These are phyloP conservation scores for Blastobotrys indianensis DNA, from an alignment of 1,139 yeast species.

Conservation along the genomic window DNA sequence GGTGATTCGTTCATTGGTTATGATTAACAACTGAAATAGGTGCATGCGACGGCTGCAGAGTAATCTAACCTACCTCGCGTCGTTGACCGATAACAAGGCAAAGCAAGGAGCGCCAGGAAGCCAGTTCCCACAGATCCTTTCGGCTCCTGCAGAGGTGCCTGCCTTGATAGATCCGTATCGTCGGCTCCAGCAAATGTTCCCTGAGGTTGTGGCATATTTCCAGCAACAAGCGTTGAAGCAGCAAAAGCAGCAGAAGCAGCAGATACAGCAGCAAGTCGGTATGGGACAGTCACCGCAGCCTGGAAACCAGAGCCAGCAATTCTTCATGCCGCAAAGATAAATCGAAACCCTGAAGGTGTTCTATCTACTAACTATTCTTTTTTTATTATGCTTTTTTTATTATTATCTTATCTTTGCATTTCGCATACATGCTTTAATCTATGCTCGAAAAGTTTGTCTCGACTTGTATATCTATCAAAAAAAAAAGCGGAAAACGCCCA, in stretches of 20 bases:
- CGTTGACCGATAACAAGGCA: slow-evolving; percentile 25
- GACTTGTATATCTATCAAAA: no score
- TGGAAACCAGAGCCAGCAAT: neutral
- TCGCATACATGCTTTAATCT: no score
- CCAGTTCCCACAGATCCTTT: slow-evolving; percentile 27
- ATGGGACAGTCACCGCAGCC: slow-evolving; percentile 1
- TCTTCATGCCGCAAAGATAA: slow-evolving; percentile 4
- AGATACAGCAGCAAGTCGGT: slow-evolving; percentile 15
- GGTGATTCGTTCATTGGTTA: no score
- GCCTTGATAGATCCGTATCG: slow-evolving; percentile 27
- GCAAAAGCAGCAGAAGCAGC: slow-evolving; percentile 21
- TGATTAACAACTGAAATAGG: slow-evolving; percentile 4
- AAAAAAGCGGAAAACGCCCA: neutral
- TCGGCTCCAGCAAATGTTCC: slow-evolving; percentile 28
- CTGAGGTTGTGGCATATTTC: slow-evolving; percentile 25
- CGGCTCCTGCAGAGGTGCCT: slow-evolving; percentile 32
- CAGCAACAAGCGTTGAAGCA: slow-evolving; percentile 22
- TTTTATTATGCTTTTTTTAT: neutral
- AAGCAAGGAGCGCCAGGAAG: slow-evolving; percentile 18
- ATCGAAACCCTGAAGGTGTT: no score
- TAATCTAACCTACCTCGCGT: slow-evolving; percentile 30
- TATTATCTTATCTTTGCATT: neutral
- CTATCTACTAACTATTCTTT: slow-evolving; percentile 1
- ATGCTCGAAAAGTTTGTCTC: no score
- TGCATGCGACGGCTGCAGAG: slow-evolving; percentile 33